These are phyloP conservation scores for Naganishia sp. DNA, from an alignment of 1,284 basidiomycete species.

Conservation along the genomic window DNA sequence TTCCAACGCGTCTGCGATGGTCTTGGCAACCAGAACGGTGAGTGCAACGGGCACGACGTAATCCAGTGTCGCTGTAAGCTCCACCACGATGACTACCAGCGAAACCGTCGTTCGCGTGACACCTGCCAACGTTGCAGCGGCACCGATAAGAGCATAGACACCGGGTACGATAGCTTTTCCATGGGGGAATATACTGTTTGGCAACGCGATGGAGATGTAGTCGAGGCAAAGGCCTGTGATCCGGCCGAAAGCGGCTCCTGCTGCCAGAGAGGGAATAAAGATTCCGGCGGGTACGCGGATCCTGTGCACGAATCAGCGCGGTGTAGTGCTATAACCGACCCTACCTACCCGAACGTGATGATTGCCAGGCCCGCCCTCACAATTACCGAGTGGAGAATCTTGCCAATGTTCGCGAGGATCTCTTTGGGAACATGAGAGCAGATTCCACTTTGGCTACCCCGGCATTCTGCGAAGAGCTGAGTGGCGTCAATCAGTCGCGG, in stretches of 20 bases:
- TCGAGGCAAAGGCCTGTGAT: conserved; percentile 83
- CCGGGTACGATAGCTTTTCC: conserved; percentile 63
- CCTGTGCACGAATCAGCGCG: conserved; percentile 32
- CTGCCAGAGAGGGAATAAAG: conserved; percentile 93
- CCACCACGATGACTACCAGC: conserved; percentile 95
- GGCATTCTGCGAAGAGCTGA: conserved; percentile 88
- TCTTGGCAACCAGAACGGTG: conserved; percentile 82
- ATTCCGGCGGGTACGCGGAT: conserved; percentile 70
- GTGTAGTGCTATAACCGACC: neutral
- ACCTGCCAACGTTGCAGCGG: conserved; percentile 81
- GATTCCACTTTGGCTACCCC: conserved; percentile 55
- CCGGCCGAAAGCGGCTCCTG: conserved; percentile 93
- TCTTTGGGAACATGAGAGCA: conserved; percentile 44
- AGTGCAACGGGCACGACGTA: conserved; percentile 96
- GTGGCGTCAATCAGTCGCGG: neutral
- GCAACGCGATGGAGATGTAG: conserved; percentile 21
- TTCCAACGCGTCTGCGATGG: conserved; percentile 85
- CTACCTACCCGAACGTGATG: conserved; percentile 71
- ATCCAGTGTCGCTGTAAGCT: conserved; percentile 89
- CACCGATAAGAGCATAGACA: conserved; percentile 87
- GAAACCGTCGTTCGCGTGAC: conserved; percentile 74
- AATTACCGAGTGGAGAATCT: conserved; percentile 62
- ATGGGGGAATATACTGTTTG: conserved; percentile 39
- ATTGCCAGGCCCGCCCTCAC: conserved; percentile 82
- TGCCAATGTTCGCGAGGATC: conserved; percentile 66